Evolutionary conservation across 306 rosid genomes (phyloP).

Genomic region (Castanea sativa): DNA sequence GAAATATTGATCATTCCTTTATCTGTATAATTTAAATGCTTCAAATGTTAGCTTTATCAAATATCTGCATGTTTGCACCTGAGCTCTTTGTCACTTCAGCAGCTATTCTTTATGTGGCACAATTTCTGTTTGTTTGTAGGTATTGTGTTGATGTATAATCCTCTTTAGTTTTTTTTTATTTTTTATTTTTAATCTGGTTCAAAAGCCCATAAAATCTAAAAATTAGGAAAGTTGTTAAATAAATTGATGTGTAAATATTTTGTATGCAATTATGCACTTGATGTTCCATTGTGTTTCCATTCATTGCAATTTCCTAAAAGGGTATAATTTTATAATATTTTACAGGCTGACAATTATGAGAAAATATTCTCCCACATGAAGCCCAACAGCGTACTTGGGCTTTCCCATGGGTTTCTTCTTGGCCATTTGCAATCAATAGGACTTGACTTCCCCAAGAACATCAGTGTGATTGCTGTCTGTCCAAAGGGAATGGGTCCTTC

Average conservation of each 20-base stretch:
- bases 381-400: constrained; percentile 93
- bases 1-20: neutral
- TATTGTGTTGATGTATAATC: neutral
- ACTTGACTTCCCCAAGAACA: constrained; percentile 78
- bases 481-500: constrained; percentile 99
- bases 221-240: neutral
- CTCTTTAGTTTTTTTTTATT: neutral
- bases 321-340: neutral
- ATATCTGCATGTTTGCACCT: neutral
- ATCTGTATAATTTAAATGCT: neutral
- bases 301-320: neutral
- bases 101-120: neutral
- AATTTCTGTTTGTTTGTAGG: neutral
- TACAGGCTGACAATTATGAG: constrained; percentile 91
- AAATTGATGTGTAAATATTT: neutral
- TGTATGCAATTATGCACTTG: neutral
- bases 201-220: too few relatives aligned
- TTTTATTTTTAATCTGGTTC: neutral
- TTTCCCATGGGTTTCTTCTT: constrained; percentile 96
- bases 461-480: constrained; percentile 95
- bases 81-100: neutral
- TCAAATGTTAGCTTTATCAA: neutral
- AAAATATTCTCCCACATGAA: constrained; percentile 82
- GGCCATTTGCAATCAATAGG: constrained; percentile 94
- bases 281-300: neutral